Evolutionary conservation across 768 basidiomycete species (phyloP).

Genomic region (Mycena epipterygia): DNA sequence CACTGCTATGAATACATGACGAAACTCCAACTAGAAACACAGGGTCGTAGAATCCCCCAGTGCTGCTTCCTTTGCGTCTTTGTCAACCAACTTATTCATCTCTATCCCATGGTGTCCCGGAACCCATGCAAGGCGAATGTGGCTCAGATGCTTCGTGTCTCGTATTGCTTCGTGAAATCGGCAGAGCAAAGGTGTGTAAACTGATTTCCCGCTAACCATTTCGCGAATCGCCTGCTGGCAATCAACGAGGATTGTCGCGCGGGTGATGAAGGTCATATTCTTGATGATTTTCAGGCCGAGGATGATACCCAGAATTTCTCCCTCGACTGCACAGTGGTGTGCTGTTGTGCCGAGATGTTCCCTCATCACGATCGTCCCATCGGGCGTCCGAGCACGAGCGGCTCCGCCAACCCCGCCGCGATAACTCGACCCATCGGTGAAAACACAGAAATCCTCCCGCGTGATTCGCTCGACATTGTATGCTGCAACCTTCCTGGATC

Average conservation of each 20-base stretch:
- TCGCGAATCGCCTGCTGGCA: slow-evolving; percentile 27
- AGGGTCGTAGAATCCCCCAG: background rate
- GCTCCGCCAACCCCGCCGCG: slow-evolving; percentile 26
- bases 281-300: slow-evolving; percentile 20
- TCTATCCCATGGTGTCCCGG: slow-evolving; percentile 16
- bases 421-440: slow-evolving; percentile 21
- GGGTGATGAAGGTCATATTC: background rate
- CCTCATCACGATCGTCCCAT: slow-evolving; percentile 16
- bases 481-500: background rate
- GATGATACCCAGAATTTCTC: slow-evolving; percentile 21
- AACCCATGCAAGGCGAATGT: slow-evolving; percentile 20
- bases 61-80: slow-evolving; percentile 25
- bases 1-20: background rate
- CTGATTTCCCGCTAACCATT: background rate
- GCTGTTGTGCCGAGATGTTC: slow-evolving; percentile 9
- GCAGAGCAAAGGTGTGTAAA: background rate
- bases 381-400: slow-evolving; percentile 19
- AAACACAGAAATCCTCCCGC: slow-evolving; percentile 13
- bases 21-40: no score
- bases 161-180: slow-evolving; percentile 20
- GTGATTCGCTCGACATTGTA: background rate
- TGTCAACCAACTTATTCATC: slow-evolving; percentile 28
- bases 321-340: slow-evolving; percentile 17
- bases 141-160: background rate
- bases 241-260: slow-evolving; percentile 27